A percentile compares a stretch with the other conserved stretches of the same genome.
Conservation (phyloP, 2,329 filamentous ascomycete species). For the Xylaria sp. region DNA sequence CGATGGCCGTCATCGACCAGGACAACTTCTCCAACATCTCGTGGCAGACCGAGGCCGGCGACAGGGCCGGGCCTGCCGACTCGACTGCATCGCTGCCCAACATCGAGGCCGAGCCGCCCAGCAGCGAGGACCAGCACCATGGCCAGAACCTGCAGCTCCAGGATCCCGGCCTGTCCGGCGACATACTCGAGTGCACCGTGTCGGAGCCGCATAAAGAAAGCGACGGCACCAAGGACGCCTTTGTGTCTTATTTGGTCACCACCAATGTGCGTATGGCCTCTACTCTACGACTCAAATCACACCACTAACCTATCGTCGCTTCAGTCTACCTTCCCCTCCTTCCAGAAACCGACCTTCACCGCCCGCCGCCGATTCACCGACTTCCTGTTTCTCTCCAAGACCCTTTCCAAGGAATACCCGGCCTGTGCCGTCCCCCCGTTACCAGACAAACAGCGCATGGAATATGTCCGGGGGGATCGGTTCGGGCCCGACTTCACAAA, state of each 20-base stretch:
- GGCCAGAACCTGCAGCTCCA: constrained; percentile 57
- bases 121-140: constrained; percentile 53
- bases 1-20: constrained; percentile 62
- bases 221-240: constrained; percentile 95
- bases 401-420: constrained; percentile 85
- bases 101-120: constrained; percentile 47
- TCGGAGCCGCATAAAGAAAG: constrained; percentile 91
- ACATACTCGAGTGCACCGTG: constrained; percentile 85
- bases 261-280: constrained; percentile 83
- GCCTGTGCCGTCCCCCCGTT: constrained; percentile 93
- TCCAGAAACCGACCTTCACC: constrained; percentile 80
- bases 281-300: too few species aligned
- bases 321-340: constrained; percentile 93
- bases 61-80: constrained; percentile 50
- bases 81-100: constrained; percentile 42
- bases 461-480: constrained; percentile 95
- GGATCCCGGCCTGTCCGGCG: constrained; percentile 71
- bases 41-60: constrained; percentile 73
- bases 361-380: constrained; percentile 96
- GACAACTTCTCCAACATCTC: constrained; percentile 85
- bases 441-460: constrained; percentile 99
- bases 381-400: constrained; percentile 96
- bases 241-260: constrained; percentile 93
- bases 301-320: constrained; percentile 12
- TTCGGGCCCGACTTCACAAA: constrained; percentile 94